Evolutionary conservation across 2,329 filamentous ascomycete species (phyloP), one percentile per base, ranked within the genome.

Genomic region (Tetracladium maxilliforme): DNA sequence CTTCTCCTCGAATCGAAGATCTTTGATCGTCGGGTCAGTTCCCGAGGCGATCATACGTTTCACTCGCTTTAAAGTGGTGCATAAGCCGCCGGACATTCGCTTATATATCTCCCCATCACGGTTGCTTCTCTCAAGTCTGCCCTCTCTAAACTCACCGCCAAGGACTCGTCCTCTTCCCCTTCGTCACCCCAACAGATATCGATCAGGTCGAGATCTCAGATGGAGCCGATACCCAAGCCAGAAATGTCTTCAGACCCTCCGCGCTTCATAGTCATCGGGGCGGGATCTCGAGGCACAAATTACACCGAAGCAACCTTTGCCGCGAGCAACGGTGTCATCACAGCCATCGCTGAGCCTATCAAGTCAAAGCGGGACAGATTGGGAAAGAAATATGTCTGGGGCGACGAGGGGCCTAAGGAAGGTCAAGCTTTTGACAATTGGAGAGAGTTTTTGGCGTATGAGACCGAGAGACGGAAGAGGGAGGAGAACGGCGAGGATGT

Each of bases 281-380:
- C 81, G 6, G 83, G 84, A 17, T 81, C 77, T 23, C 72, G 84
- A 18, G 84, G 84, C 10, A 63, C 66, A 25, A 66, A 70, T 16
- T 92, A 92, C 45, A 79, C 76, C 16, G 58, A 61, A 30, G 75
- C 75, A 26, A 71, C 83, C 7, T 49, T 55, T n/a, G 56, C 61
- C 10, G 69, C 68, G 11, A 74, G 68, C 31, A 65, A 71, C 34
- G 81, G 76, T 6, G 45, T 74, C 16, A 68, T 95, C 31, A 68
- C 65, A 13, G 80, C 80, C 14, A 70, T 98, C 10, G 83, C 79
- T 13, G 90, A 95, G 39, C 83, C 86, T 0, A 59, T 82, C 36
- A 47, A 61, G 10, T 90, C 74, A 52, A 92, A 92, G 51, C 70
- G 87, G 5, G 54, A 62, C 21, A 59, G 64, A 1, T 72, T 94